phyloP scores from a whole-genome alignment of 257 asterid genomes.

The Cruciata laevipes region DNA sequence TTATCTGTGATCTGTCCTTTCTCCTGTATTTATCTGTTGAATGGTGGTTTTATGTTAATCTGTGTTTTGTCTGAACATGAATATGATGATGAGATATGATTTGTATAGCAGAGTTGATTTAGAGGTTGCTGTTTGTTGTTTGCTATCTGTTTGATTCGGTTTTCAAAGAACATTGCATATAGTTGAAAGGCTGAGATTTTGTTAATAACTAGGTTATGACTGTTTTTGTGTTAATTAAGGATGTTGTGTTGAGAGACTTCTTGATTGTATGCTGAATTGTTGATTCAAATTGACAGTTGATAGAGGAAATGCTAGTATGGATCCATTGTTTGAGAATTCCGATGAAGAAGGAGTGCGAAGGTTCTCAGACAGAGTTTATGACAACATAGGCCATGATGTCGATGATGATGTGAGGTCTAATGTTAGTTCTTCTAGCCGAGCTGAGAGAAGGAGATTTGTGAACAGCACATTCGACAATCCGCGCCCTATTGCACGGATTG shows the following conservation, averaged over 20 bases:
- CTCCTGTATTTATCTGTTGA: background rate
- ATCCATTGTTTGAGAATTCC: slow-evolving; percentile 45
- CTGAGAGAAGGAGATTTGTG: slow-evolving; percentile 35
- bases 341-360: slow-evolving; percentile 42
- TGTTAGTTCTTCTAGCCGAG: slow-evolving; percentile 44
- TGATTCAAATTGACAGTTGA: slow-evolving; percentile 44
- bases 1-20: background rate
- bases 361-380: slow-evolving; percentile 38
- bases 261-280: background rate
- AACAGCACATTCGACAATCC: slow-evolving; percentile 30
- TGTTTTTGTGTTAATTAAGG: slow-evolving; percentile 1
- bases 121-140: background rate
- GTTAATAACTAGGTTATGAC: background rate
- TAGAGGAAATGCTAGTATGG: slow-evolving; percentile 52
- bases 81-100: background rate
- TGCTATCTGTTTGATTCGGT: background rate
- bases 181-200: background rate
- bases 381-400: slow-evolving; percentile 41
- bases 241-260: background rate
- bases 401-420: slow-evolving; percentile 52
- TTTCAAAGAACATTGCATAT: slow-evolving; percentile 10
- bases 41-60: background rate
- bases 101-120: background rate
- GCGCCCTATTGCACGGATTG: slow-evolving; percentile 21
- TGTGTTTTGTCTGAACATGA: background rate